Evolutionary conservation across 441 rosid species (phyloP).

Genomic region (Croton laevigatus): DNA sequence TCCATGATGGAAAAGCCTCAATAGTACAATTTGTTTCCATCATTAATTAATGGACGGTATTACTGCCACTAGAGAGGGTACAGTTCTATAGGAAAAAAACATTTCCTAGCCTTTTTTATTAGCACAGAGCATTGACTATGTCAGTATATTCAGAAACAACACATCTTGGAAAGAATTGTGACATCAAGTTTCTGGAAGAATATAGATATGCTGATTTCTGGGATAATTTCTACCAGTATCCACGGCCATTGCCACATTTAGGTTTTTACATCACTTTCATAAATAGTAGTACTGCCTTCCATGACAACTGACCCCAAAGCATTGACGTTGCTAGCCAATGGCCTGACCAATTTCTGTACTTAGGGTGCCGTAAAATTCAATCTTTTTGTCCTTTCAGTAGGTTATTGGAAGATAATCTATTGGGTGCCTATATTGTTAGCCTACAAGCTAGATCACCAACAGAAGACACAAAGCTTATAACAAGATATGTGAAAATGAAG

Average conservation of each 20-base stretch:
- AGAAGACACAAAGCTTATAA: conserved; percentile 8
- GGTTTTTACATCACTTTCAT: background rate
- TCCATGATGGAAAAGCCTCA: background rate
- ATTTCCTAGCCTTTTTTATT: conserved; percentile 1
- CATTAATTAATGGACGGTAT: background rate
- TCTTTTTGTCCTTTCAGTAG: background rate
- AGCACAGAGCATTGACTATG: background rate
- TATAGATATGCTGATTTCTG: background rate
- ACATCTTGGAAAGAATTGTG: background rate
- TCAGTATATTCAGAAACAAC: background rate
- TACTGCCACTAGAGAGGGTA: background rate
- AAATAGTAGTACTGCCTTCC: background rate
- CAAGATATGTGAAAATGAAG: conserved; percentile 16
- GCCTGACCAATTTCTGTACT: background rate
- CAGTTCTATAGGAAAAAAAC: background rate
- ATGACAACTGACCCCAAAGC: background rate
- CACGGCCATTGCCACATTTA: background rate
- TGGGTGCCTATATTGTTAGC: background rate
- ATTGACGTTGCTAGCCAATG: background rate
- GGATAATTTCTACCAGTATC: background rate
- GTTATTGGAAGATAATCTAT: background rate
- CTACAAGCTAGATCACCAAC: background rate
- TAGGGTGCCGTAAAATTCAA: background rate
- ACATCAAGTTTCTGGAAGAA: background rate
- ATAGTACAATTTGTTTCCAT: background rate